Percentiles rank a stretch among this genome's conserved stretches.
These are phyloP conservation scores for Purshia tridentata DNA, from an alignment of 306 rosid genomes.

Conservation along the genomic window DNA sequence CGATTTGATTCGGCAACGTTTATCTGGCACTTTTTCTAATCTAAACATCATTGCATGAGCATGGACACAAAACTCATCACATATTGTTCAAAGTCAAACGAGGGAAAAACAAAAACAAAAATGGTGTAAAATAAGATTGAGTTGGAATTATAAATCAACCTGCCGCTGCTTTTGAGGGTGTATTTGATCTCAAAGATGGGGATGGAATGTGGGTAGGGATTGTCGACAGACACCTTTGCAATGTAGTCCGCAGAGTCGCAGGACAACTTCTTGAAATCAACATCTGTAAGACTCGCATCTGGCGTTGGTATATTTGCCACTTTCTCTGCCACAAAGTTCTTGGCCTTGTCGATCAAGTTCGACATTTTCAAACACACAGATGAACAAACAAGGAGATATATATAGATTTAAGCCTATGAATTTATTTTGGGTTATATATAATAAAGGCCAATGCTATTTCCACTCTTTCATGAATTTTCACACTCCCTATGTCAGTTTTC, in stretches of 20 bases:
- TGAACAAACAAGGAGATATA: background rate
- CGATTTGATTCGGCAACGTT: too few species aligned
- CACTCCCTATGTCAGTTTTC: too few species aligned
- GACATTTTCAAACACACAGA: conserved; percentile 36
- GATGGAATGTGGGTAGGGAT: conserved; percentile 56
- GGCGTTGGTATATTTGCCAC: conserved; percentile 58
- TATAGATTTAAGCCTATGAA: too few species aligned
- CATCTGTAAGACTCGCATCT: conserved; percentile 57
- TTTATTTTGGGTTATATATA: too few species aligned
- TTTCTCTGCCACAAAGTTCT: conserved; percentile 60
- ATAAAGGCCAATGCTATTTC: too few species aligned
- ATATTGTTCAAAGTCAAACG: too few species aligned
- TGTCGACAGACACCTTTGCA: conserved; percentile 56
- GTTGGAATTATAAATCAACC: conserved; percentile 26
- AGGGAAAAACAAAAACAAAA: too few species aligned
- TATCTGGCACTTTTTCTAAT: too few species aligned
- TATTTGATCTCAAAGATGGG: conserved; percentile 74
- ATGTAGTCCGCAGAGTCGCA: conserved; percentile 53
- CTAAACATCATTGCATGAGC: background rate
- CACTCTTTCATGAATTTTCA: too few species aligned
- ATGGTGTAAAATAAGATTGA: background rate
- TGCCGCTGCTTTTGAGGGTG: conserved; percentile 66
- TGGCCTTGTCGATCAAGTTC: conserved; percentile 55
- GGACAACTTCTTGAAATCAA: conserved; percentile 58
- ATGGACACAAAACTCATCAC: background rate